phyloP scores from a whole-genome alignment of 2,329 filamentous ascomycete species.

The Ceratocystis destructans region DNA sequence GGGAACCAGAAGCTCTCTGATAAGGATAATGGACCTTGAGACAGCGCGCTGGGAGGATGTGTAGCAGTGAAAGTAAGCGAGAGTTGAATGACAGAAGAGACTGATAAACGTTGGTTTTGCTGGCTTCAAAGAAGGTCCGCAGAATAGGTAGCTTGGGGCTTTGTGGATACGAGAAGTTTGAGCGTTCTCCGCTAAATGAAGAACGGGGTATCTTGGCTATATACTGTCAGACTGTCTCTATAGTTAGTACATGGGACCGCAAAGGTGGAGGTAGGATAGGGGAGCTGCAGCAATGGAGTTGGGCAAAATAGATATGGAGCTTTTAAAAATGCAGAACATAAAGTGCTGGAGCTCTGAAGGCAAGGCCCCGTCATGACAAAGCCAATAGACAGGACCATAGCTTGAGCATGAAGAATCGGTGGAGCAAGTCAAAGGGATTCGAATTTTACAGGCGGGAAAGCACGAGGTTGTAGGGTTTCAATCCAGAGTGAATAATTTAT shows the following conservation, averaged over 20 bases:
- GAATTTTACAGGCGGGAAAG: neutral
- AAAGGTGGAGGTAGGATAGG: neutral
- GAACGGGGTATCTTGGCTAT: neutral
- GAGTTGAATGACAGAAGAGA: neutral
- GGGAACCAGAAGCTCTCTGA: neutral
- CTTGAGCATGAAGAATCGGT: neutral
- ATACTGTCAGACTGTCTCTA: neutral
- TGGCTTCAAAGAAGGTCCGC: neutral
- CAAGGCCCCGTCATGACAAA: neutral
- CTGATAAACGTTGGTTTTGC: neutral
- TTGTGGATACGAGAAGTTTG: neutral
- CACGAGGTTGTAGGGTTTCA: neutral
- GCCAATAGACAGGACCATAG: neutral
- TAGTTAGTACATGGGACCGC: conserved; percentile 6
- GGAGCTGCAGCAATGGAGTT: neutral
- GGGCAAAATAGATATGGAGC: neutral
- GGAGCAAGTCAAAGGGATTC: neutral
- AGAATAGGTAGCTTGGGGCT: neutral
- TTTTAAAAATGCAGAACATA: neutral
- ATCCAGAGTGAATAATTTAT: neutral
- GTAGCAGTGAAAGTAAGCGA: neutral
- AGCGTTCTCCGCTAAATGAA: neutral
- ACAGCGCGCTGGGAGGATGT: neutral
- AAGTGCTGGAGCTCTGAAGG: neutral
- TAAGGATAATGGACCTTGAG: neutral